Base-by-base conservation (phyloP, 306 rosid genomes). In the Fragaria vesca region DNA sequence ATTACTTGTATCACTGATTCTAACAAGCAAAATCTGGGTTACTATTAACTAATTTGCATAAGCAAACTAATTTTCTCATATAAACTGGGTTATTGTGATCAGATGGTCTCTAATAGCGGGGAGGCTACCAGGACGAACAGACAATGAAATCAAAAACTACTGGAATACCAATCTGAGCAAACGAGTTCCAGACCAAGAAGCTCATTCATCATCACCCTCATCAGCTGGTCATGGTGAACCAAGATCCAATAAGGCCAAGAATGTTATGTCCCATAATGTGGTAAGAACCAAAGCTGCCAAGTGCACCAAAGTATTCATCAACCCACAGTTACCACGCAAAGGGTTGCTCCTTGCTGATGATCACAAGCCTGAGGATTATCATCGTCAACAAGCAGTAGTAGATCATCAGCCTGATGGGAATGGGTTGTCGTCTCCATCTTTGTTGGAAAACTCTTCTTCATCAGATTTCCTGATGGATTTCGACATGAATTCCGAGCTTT, bases 81-180 rank as follows among this genome's bases (percentile, higher is more conserved):
- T 26, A 4, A 24, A 58, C 12, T 52, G 50, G 36, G 1, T 42
- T 58, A 5, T 4, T 40, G 1, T 58, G 69, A 43, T 48, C 71
- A 75, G 78, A 32, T 75, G 78, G 78, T 75, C 78, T 28, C 46
- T 75, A 18, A 75, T 75, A 28, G 78, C 78, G 12, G 78, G 78
- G 1, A 30, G 78, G 61, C 78, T 75, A 15, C 78, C 78, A 46
- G 78, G 78, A 15, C 78, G 78, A 75, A 75, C 78, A 75, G 78
- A 75, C 78, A 75, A 75, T 75, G 78, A 75, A 75, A 75, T 75
- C 28, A 75, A 75, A 6, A 75, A 75, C 47, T 75, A 75, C 71
- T 75, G 78, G 78, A 75, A 75, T 58, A 62, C 78, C 5, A 75
- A 28, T 45, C 48, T 75, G 8, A 51, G 78, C 45, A 75, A 75